Percentiles rank a stretch among this genome's conserved stretches.
These are phyloP conservation scores for Ascochyta viciae-villosae DNA, from an alignment of 2,329 filamentous ascomycete species.

Conservation along the genomic window DNA sequence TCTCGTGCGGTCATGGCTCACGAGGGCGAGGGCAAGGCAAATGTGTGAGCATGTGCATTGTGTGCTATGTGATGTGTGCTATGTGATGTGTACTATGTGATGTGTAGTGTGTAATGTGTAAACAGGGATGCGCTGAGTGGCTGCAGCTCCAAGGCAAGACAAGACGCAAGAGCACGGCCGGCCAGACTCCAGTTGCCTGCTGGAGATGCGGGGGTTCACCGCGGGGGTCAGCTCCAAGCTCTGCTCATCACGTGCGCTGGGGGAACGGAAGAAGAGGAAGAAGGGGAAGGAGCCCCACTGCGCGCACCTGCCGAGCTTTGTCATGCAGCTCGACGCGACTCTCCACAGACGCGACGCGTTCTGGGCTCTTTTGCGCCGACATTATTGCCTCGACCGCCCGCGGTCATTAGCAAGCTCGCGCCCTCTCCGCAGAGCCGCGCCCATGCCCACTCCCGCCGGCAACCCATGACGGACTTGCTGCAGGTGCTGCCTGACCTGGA, in stretches of 20 bases:
- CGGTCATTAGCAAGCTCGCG: slow-evolving; percentile 7
- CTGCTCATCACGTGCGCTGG: slow-evolving; percentile 21
- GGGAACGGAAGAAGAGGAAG: neutral
- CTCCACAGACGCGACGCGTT: neutral
- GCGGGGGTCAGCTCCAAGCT: neutral
- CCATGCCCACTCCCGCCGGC: slow-evolving; percentile 31
- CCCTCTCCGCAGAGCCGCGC: slow-evolving; percentile 21
- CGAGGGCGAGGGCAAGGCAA: slow-evolving; percentile 10
- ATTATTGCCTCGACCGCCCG: neutral
- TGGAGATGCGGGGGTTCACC: slow-evolving; percentile 25
- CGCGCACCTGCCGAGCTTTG: too few species aligned
- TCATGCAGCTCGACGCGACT: slow-evolving; percentile 2
- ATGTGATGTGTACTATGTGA: too few species aligned
- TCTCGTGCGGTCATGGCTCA: slow-evolving; percentile 29
- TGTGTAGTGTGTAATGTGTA: neutral
- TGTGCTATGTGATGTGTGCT: too few species aligned
- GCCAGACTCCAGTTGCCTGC: too few species aligned
- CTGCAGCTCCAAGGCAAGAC: neutral
- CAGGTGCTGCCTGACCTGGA: slow-evolving; percentile 83
- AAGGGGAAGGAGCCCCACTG: too few species aligned
- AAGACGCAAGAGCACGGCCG: too few species aligned
- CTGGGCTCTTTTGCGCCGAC: too few species aligned
- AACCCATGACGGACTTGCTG: slow-evolving; percentile 81
- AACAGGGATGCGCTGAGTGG: slow-evolving; percentile 14
- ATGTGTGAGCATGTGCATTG: neutral